Conservation (phyloP, 441 rosid species). For the Capsella rubella region DNA sequence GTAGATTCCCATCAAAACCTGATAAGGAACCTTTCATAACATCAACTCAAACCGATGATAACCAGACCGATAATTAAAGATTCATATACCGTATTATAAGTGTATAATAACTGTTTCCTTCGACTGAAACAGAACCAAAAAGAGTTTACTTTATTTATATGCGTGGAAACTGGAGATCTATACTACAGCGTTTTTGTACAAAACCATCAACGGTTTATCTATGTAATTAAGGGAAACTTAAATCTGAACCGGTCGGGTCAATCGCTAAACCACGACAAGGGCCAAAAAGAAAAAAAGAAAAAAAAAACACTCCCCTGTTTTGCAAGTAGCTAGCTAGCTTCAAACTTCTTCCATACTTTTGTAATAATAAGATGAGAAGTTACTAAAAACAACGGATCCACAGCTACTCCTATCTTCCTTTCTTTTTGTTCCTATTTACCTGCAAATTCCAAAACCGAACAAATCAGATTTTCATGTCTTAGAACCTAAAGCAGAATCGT, state of each 20-base stretch:
- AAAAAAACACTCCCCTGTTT: conserved; percentile 18
- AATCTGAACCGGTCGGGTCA: conserved; percentile 32
- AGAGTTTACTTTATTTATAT: conserved; percentile 29
- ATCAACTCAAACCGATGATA: background rate
- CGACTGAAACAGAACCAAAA: conserved; percentile 2
- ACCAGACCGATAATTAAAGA: background rate
- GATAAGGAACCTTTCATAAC: background rate
- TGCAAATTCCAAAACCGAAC: conserved; percentile 1
- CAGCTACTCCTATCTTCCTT: conserved; percentile 26
- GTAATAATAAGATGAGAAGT: conserved; percentile 45
- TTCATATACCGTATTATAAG: background rate
- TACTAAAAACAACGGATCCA: conserved; percentile 21
- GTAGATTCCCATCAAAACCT: conserved; percentile 26
- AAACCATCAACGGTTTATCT: conserved; percentile 26
- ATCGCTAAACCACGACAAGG: conserved; percentile 37
- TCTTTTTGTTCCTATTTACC: conserved; percentile 36
- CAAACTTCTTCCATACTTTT: conserved; percentile 45
- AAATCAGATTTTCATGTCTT: background rate
- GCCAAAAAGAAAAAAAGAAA: conserved; percentile 9
- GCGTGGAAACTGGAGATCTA: conserved; percentile 37
- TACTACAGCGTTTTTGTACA: conserved; percentile 21
- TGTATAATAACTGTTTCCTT: background rate
- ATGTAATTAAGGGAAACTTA: conserved; percentile 7
- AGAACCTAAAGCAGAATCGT: background rate
- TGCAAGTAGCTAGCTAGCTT: conserved; percentile 14